phyloP scores from a whole-genome alignment of 164 flowering plant species.

The Vitis cinerea region DNA sequence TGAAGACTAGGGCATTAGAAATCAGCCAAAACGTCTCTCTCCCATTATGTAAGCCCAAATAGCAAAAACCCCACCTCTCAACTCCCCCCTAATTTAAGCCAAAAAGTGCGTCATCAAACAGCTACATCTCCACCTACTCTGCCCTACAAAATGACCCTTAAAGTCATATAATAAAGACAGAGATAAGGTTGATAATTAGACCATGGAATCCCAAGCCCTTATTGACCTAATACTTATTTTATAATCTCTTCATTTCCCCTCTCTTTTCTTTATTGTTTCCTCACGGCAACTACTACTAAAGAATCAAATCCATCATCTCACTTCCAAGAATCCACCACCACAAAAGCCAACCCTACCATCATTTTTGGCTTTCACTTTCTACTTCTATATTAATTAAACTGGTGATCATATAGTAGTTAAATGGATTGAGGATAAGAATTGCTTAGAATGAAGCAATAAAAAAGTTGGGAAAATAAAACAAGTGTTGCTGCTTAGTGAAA shows the following conservation, averaged over 20 bases:
- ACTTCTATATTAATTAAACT: background rate
- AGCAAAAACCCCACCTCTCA: background rate
- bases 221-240: slow-evolving; percentile 5
- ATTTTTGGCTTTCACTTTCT: background rate
- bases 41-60: background rate
- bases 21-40: background rate
- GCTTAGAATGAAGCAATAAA: background rate
- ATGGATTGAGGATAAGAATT: background rate
- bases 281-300: background rate
- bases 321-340: slow-evolving; percentile 1
- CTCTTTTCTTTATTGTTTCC: background rate
- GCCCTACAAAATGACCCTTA: slow-evolving; percentile 5
- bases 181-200: slow-evolving; percentile 14
- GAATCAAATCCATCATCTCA: background rate
- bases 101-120: slow-evolving; percentile 9
- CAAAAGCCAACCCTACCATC: slow-evolving; percentile 12
- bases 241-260: too few species aligned
- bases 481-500: too few species aligned
- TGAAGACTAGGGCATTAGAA: too few species aligned
- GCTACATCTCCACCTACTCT: slow-evolving; percentile 10
- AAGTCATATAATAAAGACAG: slow-evolving; percentile 8
- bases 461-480: too few species aligned
- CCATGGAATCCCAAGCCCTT: slow-evolving; percentile 7
- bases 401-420: background rate
- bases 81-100: slow-evolving; percentile 5